Base-by-base conservation (phyloP, 2,329 filamentous ascomycete species). In the Pestalotiopsis sp. region DNA sequence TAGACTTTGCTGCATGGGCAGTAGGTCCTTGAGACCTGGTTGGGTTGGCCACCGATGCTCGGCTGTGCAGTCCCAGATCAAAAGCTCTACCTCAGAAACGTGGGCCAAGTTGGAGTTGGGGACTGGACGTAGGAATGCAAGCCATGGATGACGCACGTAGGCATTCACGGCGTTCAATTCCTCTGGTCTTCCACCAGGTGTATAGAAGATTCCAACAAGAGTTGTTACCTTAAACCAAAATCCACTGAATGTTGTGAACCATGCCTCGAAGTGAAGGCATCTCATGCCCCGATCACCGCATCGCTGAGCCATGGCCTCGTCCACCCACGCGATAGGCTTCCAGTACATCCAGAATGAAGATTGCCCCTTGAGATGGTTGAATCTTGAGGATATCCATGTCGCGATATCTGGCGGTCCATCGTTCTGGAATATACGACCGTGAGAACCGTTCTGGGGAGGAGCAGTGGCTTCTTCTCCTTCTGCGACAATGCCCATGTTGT, bases 41-140 rank as follows among this genome's bases (percentile, higher is more conserved):
- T 70, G 68, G 0, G 68, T 64, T 0, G 71, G 69, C 6, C 77
- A 75, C 31, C 74, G 78, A 1, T 75, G 71, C 1, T 69, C 71
- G 7, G 79, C 77, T 1, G 75, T 71, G 1, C 78, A 68, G 70
- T 90, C 88, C 87, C 87, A 89, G 52, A 90, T 86, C 5, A 90
- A 77, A 13, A 90, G 72, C 71, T 90, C 87, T 2, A 81, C 80
- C 1, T 66, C 64, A 0, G 1, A 71, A 74, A 78, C 83, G 1
- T 75, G 20, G 9, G 20, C 31, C 1, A 31, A 71, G 25, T 66
- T 74, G 1, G 9, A 14, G 1, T 80, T 77, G n/a, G 84, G 77
- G 4, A 77, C 72, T 0, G 84, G 82, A 12, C 87, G 82, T 68
- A 83, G 82, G 14, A 87, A 73, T 0, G 79, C 85, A 41, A 89